phyloP scores from a whole-genome alignment of 83 land plant species.

The Diphasiastrum complanatum region DNA sequence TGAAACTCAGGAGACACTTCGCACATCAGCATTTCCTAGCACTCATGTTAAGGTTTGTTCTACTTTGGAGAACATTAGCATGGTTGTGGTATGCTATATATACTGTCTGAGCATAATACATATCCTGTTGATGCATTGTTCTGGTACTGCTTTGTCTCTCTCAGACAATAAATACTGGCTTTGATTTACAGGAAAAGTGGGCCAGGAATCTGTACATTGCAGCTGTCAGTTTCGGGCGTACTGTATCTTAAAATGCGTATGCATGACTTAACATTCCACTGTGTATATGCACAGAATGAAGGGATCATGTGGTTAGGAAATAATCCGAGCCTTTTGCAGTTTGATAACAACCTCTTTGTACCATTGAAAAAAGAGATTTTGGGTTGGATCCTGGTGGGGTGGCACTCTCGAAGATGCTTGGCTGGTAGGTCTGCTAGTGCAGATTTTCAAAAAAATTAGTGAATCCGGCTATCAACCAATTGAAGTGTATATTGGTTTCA shows the following conservation, averaged over 20 bases:
- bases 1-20: constrained; percentile 60
- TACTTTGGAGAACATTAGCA: neutral
- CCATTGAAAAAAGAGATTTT: too few species aligned
- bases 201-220: constrained; percentile 70
- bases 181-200: constrained; percentile 64
- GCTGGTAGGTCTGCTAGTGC: too few species aligned
- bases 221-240: constrained; percentile 40
- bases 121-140: neutral
- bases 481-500: too few species aligned
- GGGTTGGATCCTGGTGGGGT: too few species aligned
- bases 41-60: constrained; percentile 47
- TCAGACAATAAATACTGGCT: neutral
- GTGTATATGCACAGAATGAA: too few species aligned
- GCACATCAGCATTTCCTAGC: constrained; percentile 52
- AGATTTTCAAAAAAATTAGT: too few species aligned
- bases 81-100: neutral
- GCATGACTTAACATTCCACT: too few species aligned
- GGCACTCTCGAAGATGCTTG: too few species aligned
- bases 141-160: neutral
- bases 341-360: too few species aligned
- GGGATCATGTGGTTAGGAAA: too few species aligned
- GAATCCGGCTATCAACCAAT: too few species aligned
- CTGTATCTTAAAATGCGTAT: constrained; percentile 36
- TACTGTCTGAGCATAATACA: neutral
- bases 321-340: too few species aligned